Base-by-base conservation (phyloP, 257 asterid genomes). In the Ajuga chamaepitys region DNA sequence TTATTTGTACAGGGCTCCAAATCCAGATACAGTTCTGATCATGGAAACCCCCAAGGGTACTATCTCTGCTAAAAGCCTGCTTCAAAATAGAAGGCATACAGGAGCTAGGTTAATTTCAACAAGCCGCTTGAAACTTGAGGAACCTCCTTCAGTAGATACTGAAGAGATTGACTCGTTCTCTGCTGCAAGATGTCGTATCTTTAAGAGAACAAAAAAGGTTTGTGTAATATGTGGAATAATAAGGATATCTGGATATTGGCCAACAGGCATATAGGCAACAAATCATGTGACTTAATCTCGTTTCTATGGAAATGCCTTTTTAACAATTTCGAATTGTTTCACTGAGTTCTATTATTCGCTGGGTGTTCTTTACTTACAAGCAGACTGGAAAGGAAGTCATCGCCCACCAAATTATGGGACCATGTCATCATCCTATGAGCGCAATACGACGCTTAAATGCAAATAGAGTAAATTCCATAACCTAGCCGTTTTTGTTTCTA, bases 21-120 rank as follows among this genome's bases (percentile, higher is more conserved):
- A 88, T 79, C 95, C 96, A 38, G 96, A 94, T 81, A 90, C 85
- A 9, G 99, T 86, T 79, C 77, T 94, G 75, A 94, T 90, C 63
- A 75, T 90, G 38, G 95, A 94, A 81, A 86, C 95, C 69, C 95
- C 99, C 9, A 86, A 74, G 75, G 97, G 95, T 40, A 86, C 91
- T 45, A 74, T 86, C 80, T 76, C 92, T 10, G 78, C 96, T n/a
- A 88, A 82, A 83, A 80, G 86, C 82, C 74, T 90, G 72, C 89
- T 86, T 73, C 95, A 82, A 76, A 88, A 74, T 81, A 81, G 80
- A 70, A 85, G 82, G 74, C 89, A 74, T 55, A 70, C 87, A 25
- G 86, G 97, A 66, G 86, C 96, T 16, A 83, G 97, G 81, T 81
- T 88, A 70, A 85, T 94, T 76, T 81, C 99, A 50, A 76, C 96